Conservation (phyloP, 805 yeast genomes). For the Barnettozyma pratensis region DNA sequence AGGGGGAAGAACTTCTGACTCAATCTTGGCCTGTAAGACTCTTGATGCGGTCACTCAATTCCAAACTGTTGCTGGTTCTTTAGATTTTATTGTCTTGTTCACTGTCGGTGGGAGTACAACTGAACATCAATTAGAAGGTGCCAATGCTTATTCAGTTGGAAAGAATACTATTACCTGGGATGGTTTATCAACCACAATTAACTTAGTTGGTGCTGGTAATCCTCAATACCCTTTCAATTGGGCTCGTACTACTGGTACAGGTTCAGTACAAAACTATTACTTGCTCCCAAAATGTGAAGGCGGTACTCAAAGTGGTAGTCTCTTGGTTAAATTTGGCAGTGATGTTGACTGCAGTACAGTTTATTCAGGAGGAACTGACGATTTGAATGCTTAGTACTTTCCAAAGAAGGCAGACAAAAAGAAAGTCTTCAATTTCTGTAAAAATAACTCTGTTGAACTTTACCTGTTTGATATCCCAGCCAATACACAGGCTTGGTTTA, state of each 20-base stretch:
- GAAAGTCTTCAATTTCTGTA: constrained; percentile 21
- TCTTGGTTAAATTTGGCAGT: constrained; percentile 18
- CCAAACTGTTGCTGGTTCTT: constrained; percentile 22
- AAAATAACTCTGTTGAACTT: constrained; percentile 17
- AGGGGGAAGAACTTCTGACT: constrained; percentile 27
- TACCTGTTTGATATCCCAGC: constrained; percentile 19
- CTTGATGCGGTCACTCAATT: constrained; percentile 14
- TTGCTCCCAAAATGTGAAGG: constrained; percentile 29
- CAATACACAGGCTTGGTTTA: constrained; percentile 25
- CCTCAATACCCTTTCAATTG: constrained; percentile 19
- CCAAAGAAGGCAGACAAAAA: constrained; percentile 19
- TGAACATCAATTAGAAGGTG: constrained; percentile 26
- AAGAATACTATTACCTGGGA: constrained; percentile 23
- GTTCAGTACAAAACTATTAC: constrained; percentile 27
- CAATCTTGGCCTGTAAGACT: constrained; percentile 27
- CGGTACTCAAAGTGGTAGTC: constrained; percentile 22
- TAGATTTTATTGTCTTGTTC: constrained; percentile 26
- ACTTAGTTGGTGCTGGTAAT: constrained; percentile 19
- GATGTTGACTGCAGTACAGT: constrained; percentile 16
- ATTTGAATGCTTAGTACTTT: constrained; percentile 31
- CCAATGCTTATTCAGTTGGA: constrained; percentile 26
- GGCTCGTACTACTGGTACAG: constrained; percentile 28
- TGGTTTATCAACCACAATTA: constrained; percentile 22
- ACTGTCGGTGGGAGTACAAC: constrained; percentile 30
- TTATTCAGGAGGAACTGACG: constrained; percentile 20